Base-by-base conservation (phyloP, 2,329 filamentous ascomycete genomes). In the Cyphellophora attinorum region DNA sequence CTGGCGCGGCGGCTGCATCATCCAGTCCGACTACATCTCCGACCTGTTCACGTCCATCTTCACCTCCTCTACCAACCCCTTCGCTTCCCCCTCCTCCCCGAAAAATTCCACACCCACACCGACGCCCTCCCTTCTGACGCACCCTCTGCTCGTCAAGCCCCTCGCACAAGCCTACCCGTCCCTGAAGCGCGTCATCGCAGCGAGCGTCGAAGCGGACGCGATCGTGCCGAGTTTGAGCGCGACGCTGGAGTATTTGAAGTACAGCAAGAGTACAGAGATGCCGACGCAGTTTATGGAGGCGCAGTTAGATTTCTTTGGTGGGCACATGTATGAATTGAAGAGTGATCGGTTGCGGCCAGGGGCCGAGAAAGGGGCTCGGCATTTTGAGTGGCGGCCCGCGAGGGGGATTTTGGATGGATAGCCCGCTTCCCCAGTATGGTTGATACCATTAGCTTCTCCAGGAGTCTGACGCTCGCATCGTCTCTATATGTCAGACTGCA, bases 61-160 rank as follows among this genome's bases (percentile, higher is more conserved):
- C 21, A n/a, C 21, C 21, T n/a, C 8, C 8, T n/a, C 8, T 25
- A 8, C 21, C 21, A n/a, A n/a, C 21, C 21, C 91, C 53, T 81
- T 80, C 50, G 91, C 91, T 35, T 98, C 95, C 79, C 89, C 89
- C 68, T 78, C 76, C 51, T 79, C 95, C 73, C 83, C 85, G 48
- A 82, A 95, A 49, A n/a, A n/a, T n/a, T n/a, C n/a, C n/a, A n/a
- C n/a, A n/a, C n/a, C n/a, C n/a, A n/a, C n/a, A n/a, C n/a, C n/a
- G n/a, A n/a, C n/a, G n/a, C n/a, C n/a, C n/a, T n/a, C n/a, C n/a
- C n/a, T n/a, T 25, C 51, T 62, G 14, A 49, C 51, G 23, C 51
- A 69, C 59, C 35, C 51, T 62, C 55, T 58, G 12, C 61, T 79
- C 5, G 68, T 69, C 0, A 51, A 53, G 1, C 76, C 79, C 36